These are phyloP conservation scores for Eucalyptus camaldulensis DNA, from an alignment of 345 rosid species.

Conservation along the genomic window DNA sequence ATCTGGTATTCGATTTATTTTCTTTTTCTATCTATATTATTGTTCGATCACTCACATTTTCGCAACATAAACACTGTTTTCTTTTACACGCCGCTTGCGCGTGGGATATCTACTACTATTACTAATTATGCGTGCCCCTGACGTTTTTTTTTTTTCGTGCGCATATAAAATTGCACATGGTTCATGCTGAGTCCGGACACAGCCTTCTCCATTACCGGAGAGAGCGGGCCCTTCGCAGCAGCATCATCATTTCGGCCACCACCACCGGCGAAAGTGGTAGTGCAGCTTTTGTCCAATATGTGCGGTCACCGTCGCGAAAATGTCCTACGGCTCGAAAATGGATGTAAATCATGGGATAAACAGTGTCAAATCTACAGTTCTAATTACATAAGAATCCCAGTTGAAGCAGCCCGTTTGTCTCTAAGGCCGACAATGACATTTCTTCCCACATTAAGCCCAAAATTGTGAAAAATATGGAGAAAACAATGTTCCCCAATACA, in stretches of 20 bases:
- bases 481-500: not conserved
- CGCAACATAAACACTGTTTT: not conserved
- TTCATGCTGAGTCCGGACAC: not conserved
- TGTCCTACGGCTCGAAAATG: not conserved
- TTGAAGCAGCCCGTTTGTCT: not conserved
- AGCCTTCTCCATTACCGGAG: not conserved
- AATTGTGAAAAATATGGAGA: not conserved
- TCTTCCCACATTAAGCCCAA: not conserved
- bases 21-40: too few relatives aligned
- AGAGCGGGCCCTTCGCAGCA: not conserved
- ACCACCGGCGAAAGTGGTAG: not conserved
- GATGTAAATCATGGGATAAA: not conserved
- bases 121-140: not conserved
- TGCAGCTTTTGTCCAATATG: not conserved
- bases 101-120: not conserved
- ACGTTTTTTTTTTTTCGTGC: not conserved
- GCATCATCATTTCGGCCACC: not conserved
- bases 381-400: not conserved
- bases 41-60: too few relatives aligned
- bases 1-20: too few relatives aligned
- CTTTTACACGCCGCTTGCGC: not conserved
- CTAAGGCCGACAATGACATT: not conserved
- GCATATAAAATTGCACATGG: not conserved
- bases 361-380: not conserved
- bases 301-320: not conserved